Percentiles rank a stretch among this genome's conserved stretches.
Evolutionary conservation across 495 filamentous ascomycete species (phyloP).

Genomic region (Achaetomiella virescens): DNA sequence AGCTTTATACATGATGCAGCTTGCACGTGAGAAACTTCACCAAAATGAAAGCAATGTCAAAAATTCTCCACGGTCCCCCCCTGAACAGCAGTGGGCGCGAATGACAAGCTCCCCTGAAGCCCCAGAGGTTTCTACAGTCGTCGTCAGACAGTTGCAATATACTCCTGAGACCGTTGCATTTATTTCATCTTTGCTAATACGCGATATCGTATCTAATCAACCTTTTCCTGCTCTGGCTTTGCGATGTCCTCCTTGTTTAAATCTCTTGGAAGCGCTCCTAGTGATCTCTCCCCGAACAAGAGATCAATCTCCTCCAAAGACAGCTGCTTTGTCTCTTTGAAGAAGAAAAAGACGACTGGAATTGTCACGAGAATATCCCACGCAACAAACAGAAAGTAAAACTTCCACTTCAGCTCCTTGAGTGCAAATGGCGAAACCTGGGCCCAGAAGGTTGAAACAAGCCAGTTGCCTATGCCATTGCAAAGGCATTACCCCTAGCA

Average conservation of each 20-base stretch:
- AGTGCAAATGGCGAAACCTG: conserved; percentile 47
- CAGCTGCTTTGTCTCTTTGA: conserved; percentile 52
- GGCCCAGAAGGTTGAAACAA: conserved; percentile 45
- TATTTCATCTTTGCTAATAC: no score
- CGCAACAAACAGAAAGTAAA: conserved; percentile 41
- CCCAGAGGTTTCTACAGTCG: no score
- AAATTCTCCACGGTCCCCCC: no score
- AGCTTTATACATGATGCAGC: no score
- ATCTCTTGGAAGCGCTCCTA: conserved; percentile 39
- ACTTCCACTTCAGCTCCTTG: conserved; percentile 39
- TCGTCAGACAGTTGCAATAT: no score
- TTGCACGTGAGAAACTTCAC: no score
- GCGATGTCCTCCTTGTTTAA: conserved; percentile 17
- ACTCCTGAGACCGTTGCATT: no score
- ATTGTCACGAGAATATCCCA: conserved; percentile 27
- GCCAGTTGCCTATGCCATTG: conserved; percentile 46
- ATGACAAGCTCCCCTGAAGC: no score
- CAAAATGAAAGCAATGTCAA: no score
- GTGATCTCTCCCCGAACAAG: conserved; percentile 45
- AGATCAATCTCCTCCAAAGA: conserved; percentile 53
- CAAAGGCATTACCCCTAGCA: conserved; percentile 42
- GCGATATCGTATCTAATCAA: neutral
- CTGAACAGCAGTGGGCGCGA: no score
- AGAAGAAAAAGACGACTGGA: conserved; percentile 46
- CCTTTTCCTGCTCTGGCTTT: neutral